Conservation (phyloP, 352 stramenopile species). For the Pelagophyceae sp. region DNA sequence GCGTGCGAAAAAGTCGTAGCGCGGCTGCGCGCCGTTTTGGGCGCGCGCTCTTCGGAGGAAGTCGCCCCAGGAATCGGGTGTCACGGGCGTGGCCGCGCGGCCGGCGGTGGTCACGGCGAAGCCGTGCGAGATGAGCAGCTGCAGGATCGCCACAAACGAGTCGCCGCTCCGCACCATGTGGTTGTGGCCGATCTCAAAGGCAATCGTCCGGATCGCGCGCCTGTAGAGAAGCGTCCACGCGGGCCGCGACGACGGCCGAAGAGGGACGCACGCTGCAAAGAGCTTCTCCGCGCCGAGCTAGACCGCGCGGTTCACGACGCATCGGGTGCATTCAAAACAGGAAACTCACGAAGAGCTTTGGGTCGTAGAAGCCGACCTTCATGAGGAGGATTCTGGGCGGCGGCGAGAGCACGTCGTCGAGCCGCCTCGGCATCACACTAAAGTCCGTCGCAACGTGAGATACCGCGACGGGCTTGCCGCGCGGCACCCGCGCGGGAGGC, state of each 20-base stretch:
- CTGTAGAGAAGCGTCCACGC: background rate
- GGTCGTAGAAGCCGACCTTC: background rate
- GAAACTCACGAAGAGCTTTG: background rate
- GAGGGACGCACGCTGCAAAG: background rate
- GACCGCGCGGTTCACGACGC: background rate
- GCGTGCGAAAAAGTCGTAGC: background rate
- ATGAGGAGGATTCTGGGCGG: background rate
- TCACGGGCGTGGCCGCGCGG: background rate
- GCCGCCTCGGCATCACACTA: background rate
- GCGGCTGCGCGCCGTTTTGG: background rate
- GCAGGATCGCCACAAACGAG: no score
- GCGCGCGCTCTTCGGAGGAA: background rate
- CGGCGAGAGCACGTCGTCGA: background rate
- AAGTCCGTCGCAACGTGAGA: no score
- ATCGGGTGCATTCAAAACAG: background rate
- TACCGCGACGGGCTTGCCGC: no score
- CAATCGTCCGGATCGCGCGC: background rate
- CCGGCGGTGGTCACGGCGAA: background rate
- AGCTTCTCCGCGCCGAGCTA: background rate
- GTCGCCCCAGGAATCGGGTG: background rate
- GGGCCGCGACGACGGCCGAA: no score
- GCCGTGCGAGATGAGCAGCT: background rate
- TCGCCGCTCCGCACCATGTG: background rate
- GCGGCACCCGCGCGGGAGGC: no score
- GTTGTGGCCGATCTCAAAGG: background rate